Evolutionary conservation across 805 yeast species (phyloP), one percentile per base, ranked within the genome.

Genomic region (Yarrowia sp.): DNA sequence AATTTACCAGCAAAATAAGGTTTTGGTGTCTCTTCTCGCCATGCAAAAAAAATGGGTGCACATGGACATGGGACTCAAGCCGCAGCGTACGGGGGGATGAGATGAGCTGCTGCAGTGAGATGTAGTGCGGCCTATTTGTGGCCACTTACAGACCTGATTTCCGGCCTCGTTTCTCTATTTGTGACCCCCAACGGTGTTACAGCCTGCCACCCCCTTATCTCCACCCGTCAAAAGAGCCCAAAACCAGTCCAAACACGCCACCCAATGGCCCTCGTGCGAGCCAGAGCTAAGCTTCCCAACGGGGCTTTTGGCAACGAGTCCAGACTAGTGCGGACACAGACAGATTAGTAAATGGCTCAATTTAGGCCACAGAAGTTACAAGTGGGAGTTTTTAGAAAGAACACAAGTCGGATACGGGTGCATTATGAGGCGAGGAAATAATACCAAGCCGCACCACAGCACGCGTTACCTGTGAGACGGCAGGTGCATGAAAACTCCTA

Each of bases 211-310:
- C 35, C 52, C 36, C 54, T 30, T 32, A 30, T 48, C 33, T 48
- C 14, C 26, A 30, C 36, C 7, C 36, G 35, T 30, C 36, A 48
- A 28, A 21, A 33, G 5, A 9, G 38, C 38, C 40, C 43, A 17
- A 38, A 38, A 38, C 43, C 43, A 11, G 21, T 4, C 28, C 28
- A 32, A 32, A 21, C 58, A 51, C 58, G 58, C 58, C 58, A 51
- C 58, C 58, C 41, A 33, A 35, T 51, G 58, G 41, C 58, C 58
- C 33, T 41, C 33, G 33, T 16, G 28, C 22, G 35, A 4, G 22
- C 24, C 21, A 7, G 33, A 33, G 54, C 58, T 35, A 49, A 49
- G 56, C 56, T 49, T 49, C 32, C 56, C 17, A 30, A 28, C 52
- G 36, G 52, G 38, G 22, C 16, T 44, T 26, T 26, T 5, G 33